Conservation (phyloP, 1,284 basidiomycete genomes). For the Moesziomyces parantarcticus region DNA sequence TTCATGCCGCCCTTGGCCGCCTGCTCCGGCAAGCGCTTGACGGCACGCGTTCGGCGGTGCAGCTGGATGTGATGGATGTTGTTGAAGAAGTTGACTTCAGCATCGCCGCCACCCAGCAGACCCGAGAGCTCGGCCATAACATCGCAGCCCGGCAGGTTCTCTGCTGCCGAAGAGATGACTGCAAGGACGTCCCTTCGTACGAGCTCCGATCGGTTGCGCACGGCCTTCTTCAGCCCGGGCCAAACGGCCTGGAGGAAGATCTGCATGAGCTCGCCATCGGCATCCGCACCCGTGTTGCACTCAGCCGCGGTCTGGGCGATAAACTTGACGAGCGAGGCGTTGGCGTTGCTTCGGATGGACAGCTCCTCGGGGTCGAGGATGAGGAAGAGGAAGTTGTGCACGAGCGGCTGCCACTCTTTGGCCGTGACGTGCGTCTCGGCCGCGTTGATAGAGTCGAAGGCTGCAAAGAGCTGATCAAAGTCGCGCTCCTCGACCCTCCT, state of each 20-base stretch:
- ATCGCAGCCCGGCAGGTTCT: constrained; percentile 71
- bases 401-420: constrained; percentile 81
- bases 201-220: constrained; percentile 84
- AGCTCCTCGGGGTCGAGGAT: constrained; percentile 91
- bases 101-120: constrained; percentile 87
- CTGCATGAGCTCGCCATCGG: constrained; percentile 19
- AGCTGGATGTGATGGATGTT: constrained; percentile 95
- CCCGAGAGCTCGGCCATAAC: constrained; percentile 81
- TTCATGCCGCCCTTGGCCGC: constrained; percentile 78
- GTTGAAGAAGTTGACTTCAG: constrained; percentile 96
- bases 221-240: constrained; percentile 82
- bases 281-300: constrained; percentile 20
- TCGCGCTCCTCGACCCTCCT: constrained; percentile 90
- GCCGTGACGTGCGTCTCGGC: constrained; percentile 69
- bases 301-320: constrained; percentile 68
- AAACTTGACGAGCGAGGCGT: constrained; percentile 81
- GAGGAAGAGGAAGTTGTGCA: constrained; percentile 86
- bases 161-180: constrained; percentile 82
- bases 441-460: constrained; percentile 82
- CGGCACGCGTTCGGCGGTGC: constrained; percentile 87
- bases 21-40: constrained; percentile 84
- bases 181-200: constrained; percentile 87
- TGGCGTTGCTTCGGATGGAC: constrained; percentile 85
- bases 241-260: constrained; percentile 78
- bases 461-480: constrained; percentile 84